These are phyloP conservation scores for Excoecaria cochinchinensis DNA, from an alignment of 345 rosid species.

Conservation along the genomic window DNA sequence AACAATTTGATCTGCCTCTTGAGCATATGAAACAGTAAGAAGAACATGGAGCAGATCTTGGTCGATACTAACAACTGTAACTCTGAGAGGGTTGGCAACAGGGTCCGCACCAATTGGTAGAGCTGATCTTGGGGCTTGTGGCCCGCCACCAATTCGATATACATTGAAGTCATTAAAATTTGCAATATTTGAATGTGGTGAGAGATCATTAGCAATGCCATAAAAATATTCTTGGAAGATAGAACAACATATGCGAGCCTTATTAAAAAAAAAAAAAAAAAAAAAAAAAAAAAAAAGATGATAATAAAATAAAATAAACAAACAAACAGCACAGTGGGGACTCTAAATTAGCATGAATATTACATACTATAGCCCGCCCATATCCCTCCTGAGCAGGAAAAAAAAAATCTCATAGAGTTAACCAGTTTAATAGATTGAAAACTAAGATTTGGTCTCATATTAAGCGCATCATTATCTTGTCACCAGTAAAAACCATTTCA, in stretches of 20 bases:
- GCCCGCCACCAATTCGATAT: conserved; percentile 83
- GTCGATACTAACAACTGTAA: conserved; percentile 56
- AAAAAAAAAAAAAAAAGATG: conserved; percentile 26
- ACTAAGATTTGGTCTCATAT: no score
- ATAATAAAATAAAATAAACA: no score
- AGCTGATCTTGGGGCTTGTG: conserved; percentile 84
- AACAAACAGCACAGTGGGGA: no score
- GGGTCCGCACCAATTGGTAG: conserved; percentile 74
- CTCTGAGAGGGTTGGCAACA: conserved; percentile 63
- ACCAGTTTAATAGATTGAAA: no score
- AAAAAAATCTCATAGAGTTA: no score
- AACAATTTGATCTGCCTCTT: conserved; percentile 67
- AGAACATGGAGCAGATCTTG: conserved; percentile 65
- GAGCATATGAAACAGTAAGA: conserved; percentile 86
- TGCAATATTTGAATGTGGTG: conserved; percentile 69
- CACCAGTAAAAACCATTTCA: no score
- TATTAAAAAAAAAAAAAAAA: conserved; percentile 27
- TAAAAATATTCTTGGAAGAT: conserved; percentile 79
- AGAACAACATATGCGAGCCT: background rate
- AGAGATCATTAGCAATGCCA: conserved; percentile 69
- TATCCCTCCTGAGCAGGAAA: no score
- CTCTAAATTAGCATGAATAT: no score
- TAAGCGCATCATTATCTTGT: no score
- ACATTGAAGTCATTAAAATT: conserved; percentile 62
- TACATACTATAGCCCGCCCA: no score